These are phyloP conservation scores for Aethionema arabicum DNA, from an alignment of 345 rosid species.

Conservation along the genomic window DNA sequence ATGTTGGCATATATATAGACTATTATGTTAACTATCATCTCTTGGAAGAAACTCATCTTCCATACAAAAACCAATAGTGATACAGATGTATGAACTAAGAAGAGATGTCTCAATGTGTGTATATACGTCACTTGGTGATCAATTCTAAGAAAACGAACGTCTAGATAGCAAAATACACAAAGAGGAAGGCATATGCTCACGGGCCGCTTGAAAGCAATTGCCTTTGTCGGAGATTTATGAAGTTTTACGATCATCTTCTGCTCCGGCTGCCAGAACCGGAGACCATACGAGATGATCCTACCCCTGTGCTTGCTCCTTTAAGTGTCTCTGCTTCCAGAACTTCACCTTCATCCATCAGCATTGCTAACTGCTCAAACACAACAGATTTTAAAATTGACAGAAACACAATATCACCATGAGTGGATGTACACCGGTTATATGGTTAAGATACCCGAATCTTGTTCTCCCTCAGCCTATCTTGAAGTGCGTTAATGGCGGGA, in stretches of 20 bases:
- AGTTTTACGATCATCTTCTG: constrained; percentile 49
- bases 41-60: constrained; percentile 16
- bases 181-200: constrained; percentile 4
- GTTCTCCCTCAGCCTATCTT: constrained; percentile 82
- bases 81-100: constrained; percentile 13
- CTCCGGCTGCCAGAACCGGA: constrained; percentile 51
- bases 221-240: neutral
- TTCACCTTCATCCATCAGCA: constrained; percentile 64
- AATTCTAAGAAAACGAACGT: constrained; percentile 3
- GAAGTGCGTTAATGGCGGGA: constrained; percentile 86
- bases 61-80: constrained; percentile 8
- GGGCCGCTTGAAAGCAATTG: neutral
- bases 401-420: constrained; percentile 8
- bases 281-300: constrained; percentile 41
- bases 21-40: neutral
- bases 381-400: neutral
- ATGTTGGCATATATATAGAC: constrained; percentile 6
- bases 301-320: constrained; percentile 43
- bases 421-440: neutral
- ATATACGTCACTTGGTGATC: neutral
- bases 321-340: constrained; percentile 53
- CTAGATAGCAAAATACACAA: constrained; percentile 18
- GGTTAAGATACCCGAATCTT: constrained; percentile 65
- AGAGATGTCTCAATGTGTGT: constrained; percentile 2
- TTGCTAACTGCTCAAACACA: constrained; percentile 48